Conservation (phyloP, 805 yeast genomes). For the Candida adriatica region DNA sequence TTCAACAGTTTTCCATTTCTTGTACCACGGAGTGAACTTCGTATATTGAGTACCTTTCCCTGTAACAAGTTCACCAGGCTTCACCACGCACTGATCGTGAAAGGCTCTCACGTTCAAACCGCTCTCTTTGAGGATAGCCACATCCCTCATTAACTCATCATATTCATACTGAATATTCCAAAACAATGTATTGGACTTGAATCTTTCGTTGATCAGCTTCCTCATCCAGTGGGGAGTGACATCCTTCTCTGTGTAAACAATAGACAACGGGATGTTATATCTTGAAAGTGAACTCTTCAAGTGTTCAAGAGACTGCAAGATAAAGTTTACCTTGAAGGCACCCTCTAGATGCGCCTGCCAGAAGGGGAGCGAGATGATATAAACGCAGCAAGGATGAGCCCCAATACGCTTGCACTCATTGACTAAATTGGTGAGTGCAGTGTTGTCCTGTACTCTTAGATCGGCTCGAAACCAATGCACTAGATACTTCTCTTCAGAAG, state of each 20-base stretch:
- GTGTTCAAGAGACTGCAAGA: constrained; percentile 27
- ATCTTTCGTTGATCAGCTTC: constrained; percentile 7
- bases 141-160: constrained; percentile 30
- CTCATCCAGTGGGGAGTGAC: constrained; percentile 17
- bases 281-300: constrained; percentile 27
- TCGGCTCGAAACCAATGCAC: constrained; percentile 45
- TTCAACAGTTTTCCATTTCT: constrained; percentile 30
- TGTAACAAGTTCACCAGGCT: constrained; percentile 33
- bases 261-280: constrained; percentile 31
- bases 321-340: constrained; percentile 35
- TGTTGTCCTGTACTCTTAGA: constrained; percentile 38
- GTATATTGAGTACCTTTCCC: constrained; percentile 39
- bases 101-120: constrained; percentile 13
- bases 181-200: constrained; percentile 16
- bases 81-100: constrained; percentile 39
- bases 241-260: constrained; percentile 21
- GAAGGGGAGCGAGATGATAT: constrained; percentile 34
- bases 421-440: constrained; percentile 32
- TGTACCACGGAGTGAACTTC: constrained; percentile 43
- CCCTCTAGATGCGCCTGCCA: constrained; percentile 37
- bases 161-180: constrained; percentile 30
- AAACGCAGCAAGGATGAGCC: constrained; percentile 34
- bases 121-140: constrained; percentile 15
- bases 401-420: constrained; percentile 24
- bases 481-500: constrained; percentile 12